Base-by-base conservation (phyloP, 192 early-diverging fungal species). In the Gonapodya sp. region DNA sequence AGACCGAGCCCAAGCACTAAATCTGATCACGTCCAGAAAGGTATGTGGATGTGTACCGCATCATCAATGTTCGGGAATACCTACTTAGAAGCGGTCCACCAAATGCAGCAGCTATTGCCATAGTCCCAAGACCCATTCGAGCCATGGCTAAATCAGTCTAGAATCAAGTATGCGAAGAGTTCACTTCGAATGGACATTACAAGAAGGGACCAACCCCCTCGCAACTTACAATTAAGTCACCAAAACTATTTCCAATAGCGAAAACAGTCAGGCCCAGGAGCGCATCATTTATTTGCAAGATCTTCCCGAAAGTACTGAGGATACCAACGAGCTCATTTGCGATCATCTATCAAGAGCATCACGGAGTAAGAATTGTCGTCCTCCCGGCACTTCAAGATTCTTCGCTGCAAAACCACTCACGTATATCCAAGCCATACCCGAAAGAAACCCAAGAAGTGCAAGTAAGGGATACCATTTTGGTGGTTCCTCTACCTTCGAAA, bases 241-340 rank as follows among this genome's bases (percentile, higher is more conserved):
- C 31, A 16, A 31, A 32, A 33, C 75, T 77, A 33, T 77, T 77
- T 8, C 75, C 75, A 18, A 18, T 32, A 18, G 75, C 75, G 34
- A 77, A 77, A 8, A 77, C 34, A 8, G 75, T 77, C 2, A 77
- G 34, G 8, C 75, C 75, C 75, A 77, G 14, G 30, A 77, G 2
- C 30, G 75, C 75, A 8, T 77, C 75, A 34, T 2, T 2, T 34
- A 77, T 34, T 77, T 34, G 30, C 18, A 77, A 77, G 18, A 77
- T 77, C 30, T 32, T 16, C 8, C 75, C 75, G 18, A 77, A 31
- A 16, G 75, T 77, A 8, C 34, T 18, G 2, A 77, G 31, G 31
- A 77, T 18, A 8, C 75, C 75, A 8, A 77, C 75, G 34, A 77
- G 75, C 75, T 77, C 30, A 34, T 77, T 77, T 18, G 75, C 75